Base-by-base conservation (phyloP, 768 basidiomycete genomes). In the Dioszegia hungarica region DNA sequence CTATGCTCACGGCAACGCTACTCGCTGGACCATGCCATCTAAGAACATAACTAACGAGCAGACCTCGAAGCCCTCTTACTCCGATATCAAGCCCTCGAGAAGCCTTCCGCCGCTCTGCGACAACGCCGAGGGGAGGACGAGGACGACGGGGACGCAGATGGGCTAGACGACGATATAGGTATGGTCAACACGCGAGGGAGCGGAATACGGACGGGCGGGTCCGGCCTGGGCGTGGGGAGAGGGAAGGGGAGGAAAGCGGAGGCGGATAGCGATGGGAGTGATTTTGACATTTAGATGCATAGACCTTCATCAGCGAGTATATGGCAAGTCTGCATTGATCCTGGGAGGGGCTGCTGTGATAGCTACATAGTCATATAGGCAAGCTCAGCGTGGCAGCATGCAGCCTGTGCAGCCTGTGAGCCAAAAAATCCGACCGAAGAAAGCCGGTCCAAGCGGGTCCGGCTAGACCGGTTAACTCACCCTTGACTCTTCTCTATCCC, bases 261-360 rank as follows among this genome's bases (percentile, higher is more conserved):
- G 29, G 79, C 81, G 58, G 83, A 86, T 60, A 82, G 81, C 37
- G 84, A 81, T 39, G 83, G 86, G 66, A 87, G 86, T 29, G 90
- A 90, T 73, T 84, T 83, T 29, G 84, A 85, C 51, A 87, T 93
- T 50, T 75, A 40, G 36, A 22, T 37, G 39, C 41, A 24, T 43
- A 43, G 41, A 43, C 20, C 17, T 43, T 6, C 31, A 6, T 14
- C 31, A 14, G 31, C 31, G 8, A n/a, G n/a, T n/a, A n/a, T n/a
- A n/a, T n/a, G n/a, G n/a, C n/a, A n/a, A n/a, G n/a, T n/a, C n/a
- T n/a, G n/a, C n/a, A n/a, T n/a, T n/a, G n/a, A n/a, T n/a, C n/a
- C n/a, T n/a, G n/a, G n/a, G n/a, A n/a, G n/a, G n/a, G n/a, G n/a
- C n/a, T n/a, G n/a, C n/a, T n/a, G n/a, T n/a, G n/a, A n/a, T n/a